phyloP scores from a whole-genome alignment of 2,329 filamentous ascomycete species.

The Dactylellina leptospora region DNA sequence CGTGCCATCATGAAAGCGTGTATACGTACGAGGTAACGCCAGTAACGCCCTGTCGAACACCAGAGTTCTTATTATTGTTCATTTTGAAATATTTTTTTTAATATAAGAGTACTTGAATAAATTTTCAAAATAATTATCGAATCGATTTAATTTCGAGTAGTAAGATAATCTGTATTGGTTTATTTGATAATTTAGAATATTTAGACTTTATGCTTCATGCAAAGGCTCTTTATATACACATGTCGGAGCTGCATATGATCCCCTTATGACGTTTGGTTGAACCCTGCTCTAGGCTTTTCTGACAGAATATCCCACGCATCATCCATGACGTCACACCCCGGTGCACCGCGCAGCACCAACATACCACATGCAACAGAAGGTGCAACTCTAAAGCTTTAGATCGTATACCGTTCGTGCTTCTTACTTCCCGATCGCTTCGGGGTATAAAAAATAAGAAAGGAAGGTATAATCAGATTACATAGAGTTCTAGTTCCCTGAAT shows the following conservation, averaged over 20 bases:
- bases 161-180: not conserved
- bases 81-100: slow-evolving; percentile 17
- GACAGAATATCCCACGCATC: slow-evolving; percentile 7
- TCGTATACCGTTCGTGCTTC: no score
- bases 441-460: no score
- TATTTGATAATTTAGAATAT: not conserved
- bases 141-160: not conserved
- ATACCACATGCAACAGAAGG: not conserved
- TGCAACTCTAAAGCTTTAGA: not conserved
- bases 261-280: slow-evolving; percentile 12
- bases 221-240: slow-evolving; percentile 1
- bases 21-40: slow-evolving; percentile 45
- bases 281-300: slow-evolving; percentile 2
- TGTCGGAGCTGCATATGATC: slow-evolving; percentile 1
- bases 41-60: slow-evolving; percentile 40
- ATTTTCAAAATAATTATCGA: no score
- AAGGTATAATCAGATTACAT: no score
- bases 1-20: not conserved
- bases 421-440: no score
- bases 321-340: slow-evolving; percentile 31
- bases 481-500: no score
- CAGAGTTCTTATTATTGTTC: slow-evolving; percentile 43
- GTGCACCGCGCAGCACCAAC: not conserved
- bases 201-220: not conserved
- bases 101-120: not conserved